Base-by-base conservation (phyloP, 345 rosid species). In the Eucalyptus curtisii region DNA sequence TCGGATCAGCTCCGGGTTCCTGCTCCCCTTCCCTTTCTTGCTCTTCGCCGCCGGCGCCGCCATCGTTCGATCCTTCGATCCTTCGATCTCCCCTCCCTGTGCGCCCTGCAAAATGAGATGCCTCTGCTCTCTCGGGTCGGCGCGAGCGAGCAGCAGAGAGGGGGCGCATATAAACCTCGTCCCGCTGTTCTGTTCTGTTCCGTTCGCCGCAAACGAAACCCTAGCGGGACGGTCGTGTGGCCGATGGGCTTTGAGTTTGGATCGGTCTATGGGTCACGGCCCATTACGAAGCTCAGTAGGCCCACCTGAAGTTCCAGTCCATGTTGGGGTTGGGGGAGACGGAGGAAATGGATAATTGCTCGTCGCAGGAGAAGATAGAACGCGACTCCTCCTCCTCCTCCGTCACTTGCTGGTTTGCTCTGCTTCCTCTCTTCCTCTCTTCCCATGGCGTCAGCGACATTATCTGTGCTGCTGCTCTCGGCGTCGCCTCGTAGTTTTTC, bases 1-100 rank as follows among this genome's bases (percentile, higher is more conserved):
- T 25, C 97, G 90, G 50, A 95, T 90, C 53, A 95, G 91, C 88
- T 93, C 93, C 8, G 96, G 95, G 88, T 95, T 95, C 47, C 97
- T 87, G 93, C 90, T 90, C 14, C 90, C 93, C 90, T 86, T 90
- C 88, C 27, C 87, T 85, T 82, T 88, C 84, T 76, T 92, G 86
- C 57, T 52, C 57, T 52, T 52, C 61, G 61, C 30, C 30, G 95
- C 92, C 61, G 61, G 13, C 30, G 95, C 92, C 86, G 95, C 96
- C 96, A 95, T 95, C 86, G 82, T 88, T 44, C 87, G 31, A n/a
- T 10, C 27, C 27, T 10, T 25, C 22, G 55, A 53, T 37, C 31
- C 45, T 20, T 50, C 22, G 40, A 37, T 37, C 61, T 40, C 55
- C 25, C 79, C 57, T 27, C 49, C 49, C 57, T 57, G 30, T 76